Percentiles rank a stretch among this genome's conserved stretches.
Evolutionary conservation across 1,284 basidiomycete genomes (phyloP).

Genomic region (Vanrija sp.): DNA sequence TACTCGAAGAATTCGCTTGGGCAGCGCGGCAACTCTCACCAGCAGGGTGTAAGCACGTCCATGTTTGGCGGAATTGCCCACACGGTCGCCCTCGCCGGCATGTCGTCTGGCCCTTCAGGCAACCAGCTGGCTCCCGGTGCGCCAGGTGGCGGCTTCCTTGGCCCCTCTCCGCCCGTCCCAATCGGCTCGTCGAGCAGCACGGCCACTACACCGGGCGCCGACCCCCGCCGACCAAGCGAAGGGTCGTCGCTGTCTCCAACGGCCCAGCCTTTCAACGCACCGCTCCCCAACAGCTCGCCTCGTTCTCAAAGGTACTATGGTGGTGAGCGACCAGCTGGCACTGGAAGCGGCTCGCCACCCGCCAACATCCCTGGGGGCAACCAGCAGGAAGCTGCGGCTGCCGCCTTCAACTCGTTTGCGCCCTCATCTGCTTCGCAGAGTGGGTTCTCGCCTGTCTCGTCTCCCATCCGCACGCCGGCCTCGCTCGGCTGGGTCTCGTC

Average conservation of each 20-base stretch:
- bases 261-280: conserved; percentile 41
- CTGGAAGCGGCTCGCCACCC: no score
- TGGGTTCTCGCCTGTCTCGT: conserved; percentile 35
- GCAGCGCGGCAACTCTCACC: conserved; percentile 43
- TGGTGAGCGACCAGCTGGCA: no score
- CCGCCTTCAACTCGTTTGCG: conserved; percentile 13
- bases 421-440: conserved; percentile 9
- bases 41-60: conserved; percentile 26
- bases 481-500: conserved; percentile 35
- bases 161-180: conserved; percentile 12
- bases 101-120: conserved; percentile 20
- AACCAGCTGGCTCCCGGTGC: conserved; percentile 7
- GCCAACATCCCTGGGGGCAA: no score
- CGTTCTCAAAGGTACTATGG: conserved; percentile 32
- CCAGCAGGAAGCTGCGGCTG: not conserved
- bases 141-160: not conserved
- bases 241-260: conserved; percentile 39
- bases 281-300: conserved; percentile 35
- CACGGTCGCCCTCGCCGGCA: conserved; percentile 42
- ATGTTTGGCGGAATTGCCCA: conserved; percentile 45
- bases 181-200: conserved; percentile 9
- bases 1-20: conserved; percentile 95
- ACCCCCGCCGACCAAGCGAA: conserved; percentile 9
- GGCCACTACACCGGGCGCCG: not conserved
- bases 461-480: conserved; percentile 38